Evolutionary conservation across 257 asterid genomes (phyloP), one percentile per base, ranked within the genome.

Genomic region (Rauvolfia tetraphylla): DNA sequence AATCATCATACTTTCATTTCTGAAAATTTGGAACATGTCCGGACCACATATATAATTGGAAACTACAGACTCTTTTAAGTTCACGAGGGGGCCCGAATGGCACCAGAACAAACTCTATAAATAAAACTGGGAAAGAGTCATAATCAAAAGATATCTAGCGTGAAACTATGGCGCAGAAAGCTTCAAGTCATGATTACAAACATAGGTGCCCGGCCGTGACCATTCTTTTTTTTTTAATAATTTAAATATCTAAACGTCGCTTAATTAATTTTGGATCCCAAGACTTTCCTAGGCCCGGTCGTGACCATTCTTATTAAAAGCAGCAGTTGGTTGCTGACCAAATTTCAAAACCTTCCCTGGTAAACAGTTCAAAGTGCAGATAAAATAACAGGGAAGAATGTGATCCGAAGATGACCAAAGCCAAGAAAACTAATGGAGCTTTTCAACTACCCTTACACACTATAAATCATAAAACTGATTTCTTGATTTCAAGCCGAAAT

Each of bases 141-240:
- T 41, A 65, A 57, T 69, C 63, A 70, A 62, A 83, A 63, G 81
- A 80, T 65, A 83, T 83, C 76, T 75, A 71, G 77, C 85, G 75
- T 75, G 83, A 56, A 68, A 74, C 29, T 59, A 58, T 3, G 74
- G 81, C 83, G 87, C 87, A 81, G 85, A 84, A 81, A 84, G 85
- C 29, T 42, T 38, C 44, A 58, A 56, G 61, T 29, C 48, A 84
- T 78, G 31, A 84, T 78, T 68, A 39, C 77, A 29, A 7, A 17
- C 80, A 42, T 33, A 71, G 80, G 82, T 46, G 39, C 62, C 44
- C 42, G 54, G 61, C 51, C 31, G 18, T 41, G 75, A 73, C 39
- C 69, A 49, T 42, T 72, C 72, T 31, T 7, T 39, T 71, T 31
- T n/a, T n/a, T n/a, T n/a, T n/a, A n/a, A n/a, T n/a, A n/a, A n/a